Evolutionary conservation across 805 yeast species (phyloP), one percentile per base, ranked within the genome.

Genomic region (Wickerhamomyces rabaulensis): DNA sequence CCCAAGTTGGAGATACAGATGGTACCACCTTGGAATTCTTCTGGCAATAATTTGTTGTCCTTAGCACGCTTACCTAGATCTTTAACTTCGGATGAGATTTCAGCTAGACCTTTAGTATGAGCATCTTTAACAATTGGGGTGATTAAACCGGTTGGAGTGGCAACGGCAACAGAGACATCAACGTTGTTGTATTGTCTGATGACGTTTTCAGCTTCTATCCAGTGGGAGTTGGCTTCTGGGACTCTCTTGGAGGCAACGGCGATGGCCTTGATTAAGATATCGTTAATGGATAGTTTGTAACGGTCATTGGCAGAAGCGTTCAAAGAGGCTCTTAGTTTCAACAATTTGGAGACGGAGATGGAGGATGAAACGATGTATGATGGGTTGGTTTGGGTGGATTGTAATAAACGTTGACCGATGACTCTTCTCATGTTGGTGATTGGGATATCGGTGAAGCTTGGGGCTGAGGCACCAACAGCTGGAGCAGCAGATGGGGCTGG

Each of bases 21-120:
- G 59, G 99, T 91, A 65, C 99, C 99, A 62, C 99, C 99, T 79
- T 89, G 96, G 84, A 87, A 94, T 75, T 94, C 99, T 69, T 89
- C 95, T 53, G 99, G 99, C 55, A 72, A 65, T 67, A 94, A 82
- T 76, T 92, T 94, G 72, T 89, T 90, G 50, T 78, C 89, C 71
- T 92, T 90, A 52, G 99, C 99, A 71, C 94, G 88, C 78, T 87
- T 87, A 57, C 97, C 98, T 58, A 94, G 78, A 58, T 86, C 97
- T 77, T 94, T 94, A 62, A 88, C 79, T 66, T 84, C 88, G 51
- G 68, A 66, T 39, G 98, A 92, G 63, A 94, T 94, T 31, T 81
- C 62, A 46, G 82, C 79, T 51, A 94, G 79, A 39, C 99, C 99
- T 77, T 85, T 88, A 49, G 84, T 58, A 64, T 94, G 87, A 40